phyloP scores from a whole-genome alignment of 164 flowering plant genomes.

The Magnolia sinica region DNA sequence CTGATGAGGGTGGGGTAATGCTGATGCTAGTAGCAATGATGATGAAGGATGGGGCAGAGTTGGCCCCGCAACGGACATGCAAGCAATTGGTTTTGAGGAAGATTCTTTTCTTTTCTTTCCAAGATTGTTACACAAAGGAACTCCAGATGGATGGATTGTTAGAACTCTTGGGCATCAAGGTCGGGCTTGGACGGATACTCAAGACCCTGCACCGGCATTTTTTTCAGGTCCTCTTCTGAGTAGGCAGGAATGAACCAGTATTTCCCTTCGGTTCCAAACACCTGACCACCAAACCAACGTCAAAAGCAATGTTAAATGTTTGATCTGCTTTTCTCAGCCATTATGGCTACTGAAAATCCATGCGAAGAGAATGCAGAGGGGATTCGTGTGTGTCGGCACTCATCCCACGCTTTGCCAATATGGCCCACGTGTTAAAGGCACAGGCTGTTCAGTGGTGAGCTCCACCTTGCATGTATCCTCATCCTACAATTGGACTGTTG shows the following conservation, averaged over 20 bases:
- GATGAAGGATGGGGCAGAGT: background rate
- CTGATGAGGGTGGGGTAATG: too few relatives aligned
- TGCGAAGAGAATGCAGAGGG: too few relatives aligned
- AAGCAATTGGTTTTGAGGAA: too few relatives aligned
- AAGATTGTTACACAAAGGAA: background rate
- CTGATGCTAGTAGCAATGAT: background rate
- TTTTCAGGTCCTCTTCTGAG: conserved; percentile 73
- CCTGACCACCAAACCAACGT: conserved; percentile 36
- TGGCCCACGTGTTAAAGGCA: too few relatives aligned
- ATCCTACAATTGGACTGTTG: too few relatives aligned
- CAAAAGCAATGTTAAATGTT: background rate
- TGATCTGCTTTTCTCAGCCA: too few relatives aligned
- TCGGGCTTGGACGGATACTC: conserved; percentile 92
- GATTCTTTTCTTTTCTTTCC: background rate
- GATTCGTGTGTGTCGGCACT: too few relatives aligned
- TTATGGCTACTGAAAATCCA: too few relatives aligned
- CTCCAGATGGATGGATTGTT: background rate
- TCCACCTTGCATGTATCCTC: too few relatives aligned
- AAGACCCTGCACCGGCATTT: conserved; percentile 90
- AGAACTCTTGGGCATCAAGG: conserved; percentile 63
- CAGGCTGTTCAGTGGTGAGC: too few relatives aligned
- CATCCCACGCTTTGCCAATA: too few relatives aligned
- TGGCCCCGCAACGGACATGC: background rate
- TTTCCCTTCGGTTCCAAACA: conserved; percentile 58
- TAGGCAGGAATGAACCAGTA: conserved; percentile 80